Conservation (phyloP, 306 rosid species). For the Corylus avellana region DNA sequence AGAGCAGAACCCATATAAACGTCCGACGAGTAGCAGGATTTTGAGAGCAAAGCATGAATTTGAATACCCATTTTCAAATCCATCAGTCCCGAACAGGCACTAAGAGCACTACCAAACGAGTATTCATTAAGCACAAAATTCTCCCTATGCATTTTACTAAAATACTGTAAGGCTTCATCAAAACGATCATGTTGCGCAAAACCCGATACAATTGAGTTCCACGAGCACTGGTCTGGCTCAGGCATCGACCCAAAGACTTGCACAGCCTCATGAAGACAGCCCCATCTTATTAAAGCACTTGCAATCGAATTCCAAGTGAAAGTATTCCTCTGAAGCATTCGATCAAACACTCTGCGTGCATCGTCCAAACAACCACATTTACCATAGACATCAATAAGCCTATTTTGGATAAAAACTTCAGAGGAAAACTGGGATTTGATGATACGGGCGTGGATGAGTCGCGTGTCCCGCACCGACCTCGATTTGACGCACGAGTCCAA, state of each 20-base stretch:
- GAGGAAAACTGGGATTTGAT: slow-evolving; percentile 44
- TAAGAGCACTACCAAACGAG: slow-evolving; percentile 55
- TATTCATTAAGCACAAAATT: slow-evolving; percentile 49
- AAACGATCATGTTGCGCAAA: slow-evolving; percentile 41
- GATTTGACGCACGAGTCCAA: slow-evolving; percentile 47
- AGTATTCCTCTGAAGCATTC: slow-evolving; percentile 43
- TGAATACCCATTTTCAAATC: slow-evolving; percentile 50
- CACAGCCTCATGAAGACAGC: slow-evolving; percentile 48
- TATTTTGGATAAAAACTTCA: slow-evolving; percentile 46
- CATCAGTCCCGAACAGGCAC: slow-evolving; percentile 53
- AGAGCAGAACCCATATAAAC: slow-evolving; percentile 61
- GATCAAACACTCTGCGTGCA: slow-evolving; percentile 44
- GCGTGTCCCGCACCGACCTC: slow-evolving; percentile 27
- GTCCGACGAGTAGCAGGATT: slow-evolving; percentile 32
- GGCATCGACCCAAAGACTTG: slow-evolving; percentile 44
- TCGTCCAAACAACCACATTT: slow-evolving; percentile 40
- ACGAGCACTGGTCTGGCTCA: slow-evolving; percentile 55
- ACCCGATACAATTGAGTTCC: slow-evolving; percentile 57
- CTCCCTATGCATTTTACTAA: slow-evolving; percentile 44
- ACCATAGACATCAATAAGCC: slow-evolving; percentile 45
- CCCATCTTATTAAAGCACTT: slow-evolving; percentile 34
- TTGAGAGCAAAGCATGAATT: slow-evolving; percentile 49
- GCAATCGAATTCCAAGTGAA: slow-evolving; percentile 49
- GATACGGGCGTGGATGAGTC: slow-evolving; percentile 45
- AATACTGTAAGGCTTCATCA: slow-evolving; percentile 44